Conservation (phyloP, 768 basidiomycete species). For the Exidia glandulosa region DNA sequence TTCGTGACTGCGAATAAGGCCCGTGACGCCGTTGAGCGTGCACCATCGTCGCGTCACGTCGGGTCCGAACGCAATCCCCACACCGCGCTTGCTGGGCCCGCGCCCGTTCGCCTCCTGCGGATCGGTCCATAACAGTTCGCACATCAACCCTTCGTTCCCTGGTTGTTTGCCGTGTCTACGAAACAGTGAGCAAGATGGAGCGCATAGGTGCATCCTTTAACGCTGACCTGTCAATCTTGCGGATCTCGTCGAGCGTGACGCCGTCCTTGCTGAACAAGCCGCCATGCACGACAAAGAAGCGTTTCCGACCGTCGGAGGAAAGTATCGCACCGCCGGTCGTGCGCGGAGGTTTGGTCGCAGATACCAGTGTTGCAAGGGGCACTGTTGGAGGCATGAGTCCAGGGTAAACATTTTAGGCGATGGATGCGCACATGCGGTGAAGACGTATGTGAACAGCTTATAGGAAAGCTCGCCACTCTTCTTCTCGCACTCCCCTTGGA, state of each 20-base stretch:
- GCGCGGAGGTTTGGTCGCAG: constrained; percentile 47
- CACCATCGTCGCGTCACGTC: constrained; percentile 90
- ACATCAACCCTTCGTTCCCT: constrained; percentile 91
- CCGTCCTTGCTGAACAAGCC: constrained; percentile 92
- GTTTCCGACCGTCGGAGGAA: constrained; percentile 69
- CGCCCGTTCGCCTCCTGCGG: constrained; percentile 82
- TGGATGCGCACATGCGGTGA: constrained; percentile 62
- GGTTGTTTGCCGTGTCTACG: constrained; percentile 87
- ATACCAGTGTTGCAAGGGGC: constrained; percentile 79
- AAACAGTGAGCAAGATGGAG: too few species aligned
- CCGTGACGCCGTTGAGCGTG: constrained; percentile 71
- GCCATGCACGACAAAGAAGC: constrained; percentile 93
- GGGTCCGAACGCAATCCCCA: constrained; percentile 92
- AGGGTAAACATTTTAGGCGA: constrained; percentile 1
- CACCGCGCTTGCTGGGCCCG: constrained; percentile 94
- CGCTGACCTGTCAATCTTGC: constrained; percentile 76
- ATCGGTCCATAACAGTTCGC: constrained; percentile 91
- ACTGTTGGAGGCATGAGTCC: constrained; percentile 34
- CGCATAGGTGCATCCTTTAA: too few species aligned
- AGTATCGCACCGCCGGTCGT: constrained; percentile 50
- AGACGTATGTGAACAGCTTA: constrained; percentile 92
- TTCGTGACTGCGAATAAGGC: constrained; percentile 91
- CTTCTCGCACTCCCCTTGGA: constrained; percentile 92
- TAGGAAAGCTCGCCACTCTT: constrained; percentile 95
- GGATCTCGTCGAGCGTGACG: constrained; percentile 88